Evolutionary conservation across 352 stramenopile species (phyloP).

Genomic region (Globisporangium spiculum): DNA sequence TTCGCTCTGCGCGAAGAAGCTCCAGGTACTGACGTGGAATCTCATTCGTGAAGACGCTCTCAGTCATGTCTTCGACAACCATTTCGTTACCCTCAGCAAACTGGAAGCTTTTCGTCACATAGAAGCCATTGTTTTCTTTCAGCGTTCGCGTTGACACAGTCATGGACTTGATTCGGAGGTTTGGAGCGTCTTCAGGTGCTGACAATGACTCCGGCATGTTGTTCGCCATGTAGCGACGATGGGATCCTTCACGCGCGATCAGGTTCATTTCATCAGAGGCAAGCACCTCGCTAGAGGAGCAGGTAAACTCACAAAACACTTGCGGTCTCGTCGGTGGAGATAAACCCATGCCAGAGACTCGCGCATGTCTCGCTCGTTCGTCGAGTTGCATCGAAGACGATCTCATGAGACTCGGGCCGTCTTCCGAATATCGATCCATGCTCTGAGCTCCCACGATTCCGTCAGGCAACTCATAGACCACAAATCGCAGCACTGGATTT

Average conservation of each 20-base stretch:
- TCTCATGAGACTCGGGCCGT: slow-evolving; percentile 17
- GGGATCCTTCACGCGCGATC: slow-evolving; percentile 50
- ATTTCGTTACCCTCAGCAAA: slow-evolving; percentile 69
- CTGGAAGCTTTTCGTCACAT: slow-evolving; percentile 80
- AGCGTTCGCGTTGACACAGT: slow-evolving; percentile 68
- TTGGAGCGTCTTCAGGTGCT: slow-evolving; percentile 22
- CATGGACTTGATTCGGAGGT: slow-evolving; percentile 67
- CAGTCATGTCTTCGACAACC: slow-evolving; percentile 79
- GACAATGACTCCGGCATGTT: slow-evolving; percentile 24
- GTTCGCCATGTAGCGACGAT: slow-evolving; percentile 34
- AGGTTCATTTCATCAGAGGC: slow-evolving; percentile 55
- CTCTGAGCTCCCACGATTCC: slow-evolving; percentile 21
- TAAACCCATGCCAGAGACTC: slow-evolving; percentile 61
- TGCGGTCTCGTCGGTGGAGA: slow-evolving; percentile 51
- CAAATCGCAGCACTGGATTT: slow-evolving; percentile 71
- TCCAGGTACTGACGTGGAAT: slow-evolving; percentile 78
- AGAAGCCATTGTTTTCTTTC: slow-evolving; percentile 76
- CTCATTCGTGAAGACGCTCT: slow-evolving; percentile 81
- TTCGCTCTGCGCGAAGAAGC: slow-evolving; percentile 49
- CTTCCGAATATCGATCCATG: slow-evolving; percentile 8
- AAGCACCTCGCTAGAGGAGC: slow-evolving; percentile 53
- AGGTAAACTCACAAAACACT: slow-evolving; percentile 84
- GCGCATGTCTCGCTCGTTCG: slow-evolving; percentile 46
- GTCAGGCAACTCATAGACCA: slow-evolving; percentile 81
- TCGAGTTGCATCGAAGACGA: slow-evolving; percentile 53